Base-by-base conservation (phyloP, 2,329 filamentous ascomycete genomes). In the Talaromyces sp. region DNA sequence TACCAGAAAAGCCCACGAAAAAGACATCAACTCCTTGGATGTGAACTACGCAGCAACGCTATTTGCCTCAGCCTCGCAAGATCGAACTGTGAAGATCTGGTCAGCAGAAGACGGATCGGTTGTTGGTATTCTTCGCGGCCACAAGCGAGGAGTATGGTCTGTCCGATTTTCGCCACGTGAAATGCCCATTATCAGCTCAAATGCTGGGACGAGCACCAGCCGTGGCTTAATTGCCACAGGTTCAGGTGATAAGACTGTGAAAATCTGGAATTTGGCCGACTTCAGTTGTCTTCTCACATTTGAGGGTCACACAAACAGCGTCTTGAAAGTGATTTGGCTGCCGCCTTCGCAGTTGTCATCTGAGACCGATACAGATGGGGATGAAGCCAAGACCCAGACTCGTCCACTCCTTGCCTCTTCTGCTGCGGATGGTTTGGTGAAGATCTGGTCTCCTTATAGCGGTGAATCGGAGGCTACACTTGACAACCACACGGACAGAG, bases 31-130 rank as follows among this genome's bases (percentile, higher is more conserved):
- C 72, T 93, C 95, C 2, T 86, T 99, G 60, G 92, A 96, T 68
- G 84, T 95, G 11, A 91, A 93, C 68, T 85, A 88, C 24, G 83
- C 85, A 1, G 87, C 87, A 4, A 86, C 88, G n/a, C 79, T 97
- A 0, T 98, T 99, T 73, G 96, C 94, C 3, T 97, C 95, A 1
- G 94, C 95, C 35, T 98, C 94, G 5, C 95, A 99, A 78, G 95
- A 99, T 76, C 91, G 93, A 70, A 96, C 92, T 0, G 93, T 98
- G 70, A 99, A 98, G 80, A 95, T 99, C 66, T 99, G 94, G 90
- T 95, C 93, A 8, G 84, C 90, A 7, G 89, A 93, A 69, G 91
- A 95, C 74, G 93, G 96, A 22, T 93, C 97, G 72, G 90, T 93
- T 0, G 87, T 95, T 68, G 96, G 95, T 68, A 92, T 99, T 37